Conservation (phyloP, 108 stramenopile species). For the Cylindrotheca fusiformis region DNA sequence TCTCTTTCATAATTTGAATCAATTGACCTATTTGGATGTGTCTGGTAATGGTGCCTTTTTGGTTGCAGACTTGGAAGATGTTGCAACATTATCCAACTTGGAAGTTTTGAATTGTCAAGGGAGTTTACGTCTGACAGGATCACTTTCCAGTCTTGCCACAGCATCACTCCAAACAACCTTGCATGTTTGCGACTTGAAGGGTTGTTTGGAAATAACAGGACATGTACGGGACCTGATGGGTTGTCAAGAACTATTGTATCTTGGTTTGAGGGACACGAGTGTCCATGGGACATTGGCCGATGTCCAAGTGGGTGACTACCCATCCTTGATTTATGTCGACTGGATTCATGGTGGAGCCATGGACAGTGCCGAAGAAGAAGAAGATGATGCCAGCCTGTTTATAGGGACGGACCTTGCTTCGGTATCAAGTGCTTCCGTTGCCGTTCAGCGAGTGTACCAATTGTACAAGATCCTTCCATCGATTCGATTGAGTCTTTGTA, state of each 20-base stretch:
- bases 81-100: no score
- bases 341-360: background rate
- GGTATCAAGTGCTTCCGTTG: background rate
- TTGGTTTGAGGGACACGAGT: background rate
- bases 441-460: background rate
- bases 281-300: background rate
- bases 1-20: no score
- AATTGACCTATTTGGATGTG: no score
- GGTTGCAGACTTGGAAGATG: no score
- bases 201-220: background rate
- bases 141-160: no score
- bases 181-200: background rate
- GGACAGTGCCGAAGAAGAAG: background rate
- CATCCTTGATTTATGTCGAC: background rate
- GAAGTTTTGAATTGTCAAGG: no score
- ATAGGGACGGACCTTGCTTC: background rate
- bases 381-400: background rate
- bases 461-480: background rate
- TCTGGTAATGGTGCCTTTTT: no score
- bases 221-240: background rate
- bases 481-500: background rate
- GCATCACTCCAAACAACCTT: no score
- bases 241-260: background rate
- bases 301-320: background rate
- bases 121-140: no score